Evolutionary conservation across 768 basidiomycete species (phyloP).

Genomic region (Termitomyces sp.): DNA sequence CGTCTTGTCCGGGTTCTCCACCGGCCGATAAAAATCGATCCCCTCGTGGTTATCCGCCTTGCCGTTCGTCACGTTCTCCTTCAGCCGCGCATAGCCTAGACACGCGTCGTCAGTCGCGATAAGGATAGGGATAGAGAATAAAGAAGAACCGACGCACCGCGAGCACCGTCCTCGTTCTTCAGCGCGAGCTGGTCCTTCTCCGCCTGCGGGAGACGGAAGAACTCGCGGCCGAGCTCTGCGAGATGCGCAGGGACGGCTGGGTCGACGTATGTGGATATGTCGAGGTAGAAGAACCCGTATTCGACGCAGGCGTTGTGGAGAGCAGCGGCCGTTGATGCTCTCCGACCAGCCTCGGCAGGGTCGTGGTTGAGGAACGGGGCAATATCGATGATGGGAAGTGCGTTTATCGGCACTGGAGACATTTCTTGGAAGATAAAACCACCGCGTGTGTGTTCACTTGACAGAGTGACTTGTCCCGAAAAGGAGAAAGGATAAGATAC

Average conservation of each 20-base stretch:
- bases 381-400: constrained; percentile 70
- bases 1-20: constrained; percentile 61
- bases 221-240: constrained; percentile 55
- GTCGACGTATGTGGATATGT: constrained; percentile 56
- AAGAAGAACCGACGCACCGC: constrained; percentile 43
- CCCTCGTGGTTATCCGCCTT: constrained; percentile 84
- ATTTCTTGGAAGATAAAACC: too few relatives aligned
- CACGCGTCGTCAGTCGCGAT: not conserved
- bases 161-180: constrained; percentile 60
- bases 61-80: constrained; percentile 84
- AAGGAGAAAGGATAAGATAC: constrained; percentile 11
- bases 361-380: constrained; percentile 50
- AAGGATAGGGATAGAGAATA: not conserved
- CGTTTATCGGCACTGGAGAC: not conserved
- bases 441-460: too few relatives aligned
- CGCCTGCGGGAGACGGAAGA: constrained; percentile 68
- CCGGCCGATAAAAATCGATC: constrained; percentile 76
- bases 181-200: constrained; percentile 76
- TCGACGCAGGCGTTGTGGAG: constrained; percentile 71
- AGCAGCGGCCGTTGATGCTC: constrained; percentile 42
- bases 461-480: not conserved
- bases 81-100: constrained; percentile 72
- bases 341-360: constrained; percentile 27
- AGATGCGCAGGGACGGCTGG: constrained; percentile 60
- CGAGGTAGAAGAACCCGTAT: constrained; percentile 88